Base-by-base conservation (phyloP, 2,329 filamentous ascomycete species). In the Fusarium heterosporum region DNA sequence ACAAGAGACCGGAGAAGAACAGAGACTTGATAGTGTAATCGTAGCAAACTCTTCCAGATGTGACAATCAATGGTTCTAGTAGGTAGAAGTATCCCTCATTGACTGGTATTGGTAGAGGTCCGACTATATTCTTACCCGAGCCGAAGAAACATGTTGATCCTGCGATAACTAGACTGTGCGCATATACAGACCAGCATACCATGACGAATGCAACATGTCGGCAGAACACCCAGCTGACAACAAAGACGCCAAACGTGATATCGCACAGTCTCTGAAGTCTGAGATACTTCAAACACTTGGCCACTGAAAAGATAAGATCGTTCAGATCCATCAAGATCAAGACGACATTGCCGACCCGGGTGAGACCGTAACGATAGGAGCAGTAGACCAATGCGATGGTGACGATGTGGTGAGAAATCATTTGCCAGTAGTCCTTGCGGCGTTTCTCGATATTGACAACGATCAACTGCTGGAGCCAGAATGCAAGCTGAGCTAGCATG, bases 381-480 rank as follows among this genome's bases (percentile, higher is more conserved):
- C 89, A 86, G 49, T 89, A 89, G 62, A 98, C 89, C 40, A 99
- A 87, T 3, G 83, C 82, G 73, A 90, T 92, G 16, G 96, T 99
- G 75, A 97, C 89, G 75, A 97, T 86, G 80, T 99, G 96, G 77
- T 98, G 96, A 16, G 89, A 90, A 68, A 98, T 87, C 96, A 98
- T 98, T 78, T 98, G 94, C 82, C 89, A 91, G 78, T 97, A 90
- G 73, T 99, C 96, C 80, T 98, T 98, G 73, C 96, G 88, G 64
- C 91, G 89, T 79, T 96, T 92, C 79, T 99, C 96, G 53, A 98
- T 93, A 78, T 97, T 91, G 77, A 98, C 92, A 54, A 97, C 92
- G 17, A 97, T 83, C 64, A 98, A 90, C 79, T 97, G 94, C 79
- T 98, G 95, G 38, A 97, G 78, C 91, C 93, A 97, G 78, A 97